phyloP scores from a whole-genome alignment of 129 eudicot genomes.

The Pittosporum tobira region DNA sequence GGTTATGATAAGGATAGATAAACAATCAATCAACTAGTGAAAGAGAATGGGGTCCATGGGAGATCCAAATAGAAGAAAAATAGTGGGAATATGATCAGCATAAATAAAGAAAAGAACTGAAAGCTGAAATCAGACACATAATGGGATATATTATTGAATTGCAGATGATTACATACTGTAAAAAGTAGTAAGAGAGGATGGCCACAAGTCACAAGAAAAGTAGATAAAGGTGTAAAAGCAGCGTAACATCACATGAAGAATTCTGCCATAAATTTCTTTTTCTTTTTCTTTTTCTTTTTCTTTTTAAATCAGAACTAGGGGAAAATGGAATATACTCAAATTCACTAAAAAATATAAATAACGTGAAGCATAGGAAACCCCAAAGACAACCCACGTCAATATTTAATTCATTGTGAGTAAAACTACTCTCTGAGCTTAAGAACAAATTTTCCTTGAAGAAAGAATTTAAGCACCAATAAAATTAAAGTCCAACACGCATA shows the following conservation, averaged over 20 bases:
- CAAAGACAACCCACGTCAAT: neutral
- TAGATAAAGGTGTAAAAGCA: constrained; percentile 16
- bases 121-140: neutral
- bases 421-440: neutral
- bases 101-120: neutral
- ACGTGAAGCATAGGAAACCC: no score
- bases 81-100: neutral
- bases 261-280: neutral
- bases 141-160: neutral
- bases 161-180: neutral
- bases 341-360: no score
- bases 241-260: neutral
- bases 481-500: no score
- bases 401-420: neutral
- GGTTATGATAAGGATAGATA: neutral
- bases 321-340: no score
- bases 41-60: neutral
- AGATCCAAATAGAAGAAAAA: neutral
- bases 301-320: no score
- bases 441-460: no score
- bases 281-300: no score
- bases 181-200: constrained; percentile 2
- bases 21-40: neutral
- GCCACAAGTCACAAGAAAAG: constrained; percentile 7
- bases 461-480: no score